Percentiles rank a stretch among this genome's conserved stretches.
phyloP scores from a whole-genome alignment of 2,329 filamentous ascomycete genomes.

The Fusarium sterilihyphosum region DNA sequence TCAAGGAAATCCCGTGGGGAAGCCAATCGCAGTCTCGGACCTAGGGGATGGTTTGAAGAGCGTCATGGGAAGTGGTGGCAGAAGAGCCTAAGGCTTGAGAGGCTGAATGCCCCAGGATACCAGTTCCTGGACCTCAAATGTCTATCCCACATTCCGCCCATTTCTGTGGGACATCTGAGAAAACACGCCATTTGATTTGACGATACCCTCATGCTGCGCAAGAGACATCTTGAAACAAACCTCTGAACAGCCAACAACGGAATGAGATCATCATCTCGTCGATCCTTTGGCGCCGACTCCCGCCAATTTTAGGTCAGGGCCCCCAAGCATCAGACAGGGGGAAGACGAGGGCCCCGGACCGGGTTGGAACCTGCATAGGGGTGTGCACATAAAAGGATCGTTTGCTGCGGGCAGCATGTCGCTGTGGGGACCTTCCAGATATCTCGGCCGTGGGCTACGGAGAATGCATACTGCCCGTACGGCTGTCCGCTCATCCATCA shows the following conservation, averaged over 20 bases:
- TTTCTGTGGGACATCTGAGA: slow-evolving; percentile 21
- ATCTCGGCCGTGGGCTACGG: slow-evolving; percentile 41
- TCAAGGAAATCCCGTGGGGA: slow-evolving; percentile 32
- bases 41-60: slow-evolving; percentile 33
- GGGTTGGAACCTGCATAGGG: slow-evolving; percentile 17
- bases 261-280: slow-evolving; percentile 46
- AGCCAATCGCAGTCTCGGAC: slow-evolving; percentile 35
- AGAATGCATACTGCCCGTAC: slow-evolving; percentile 31
- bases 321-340: slow-evolving; percentile 33
- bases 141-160: slow-evolving; percentile 34
- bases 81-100: slow-evolving; percentile 22
- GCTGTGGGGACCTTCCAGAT: slow-evolving; percentile 36
- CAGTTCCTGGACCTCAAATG: slow-evolving; percentile 23
- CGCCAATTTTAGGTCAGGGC: slow-evolving; percentile 41
- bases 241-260: slow-evolving; percentile 41
- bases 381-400: slow-evolving; percentile 29
- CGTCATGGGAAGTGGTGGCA: slow-evolving; percentile 35
- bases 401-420: slow-evolving; percentile 21
- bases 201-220: slow-evolving; percentile 19
- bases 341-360: slow-evolving; percentile 10
- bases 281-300: slow-evolving; percentile 44
- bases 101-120: slow-evolving; percentile 25
- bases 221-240: slow-evolving; percentile 44
- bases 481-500: slow-evolving; percentile 15
- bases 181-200: slow-evolving; percentile 36